phyloP scores from a whole-genome alignment of 2,329 filamentous ascomycete species.

The Fusarium dimerum region DNA sequence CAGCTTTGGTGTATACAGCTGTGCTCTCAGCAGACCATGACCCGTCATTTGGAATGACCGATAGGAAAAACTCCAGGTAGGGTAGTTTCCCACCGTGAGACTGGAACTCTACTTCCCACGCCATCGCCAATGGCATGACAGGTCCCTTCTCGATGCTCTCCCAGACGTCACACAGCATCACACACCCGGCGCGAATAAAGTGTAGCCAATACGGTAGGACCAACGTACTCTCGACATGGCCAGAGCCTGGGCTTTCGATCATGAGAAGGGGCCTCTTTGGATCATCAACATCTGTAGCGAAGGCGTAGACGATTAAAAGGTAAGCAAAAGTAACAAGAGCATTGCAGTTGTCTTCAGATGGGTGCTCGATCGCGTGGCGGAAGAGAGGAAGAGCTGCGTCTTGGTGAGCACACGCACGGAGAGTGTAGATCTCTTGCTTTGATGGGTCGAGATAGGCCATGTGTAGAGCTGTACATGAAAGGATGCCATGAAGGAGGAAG shows the following conservation, averaged over 20 bases:
- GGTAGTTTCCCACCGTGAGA: not conserved
- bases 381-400: conserved; percentile 6
- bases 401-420: conserved; percentile 3
- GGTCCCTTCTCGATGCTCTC: conserved; percentile 7
- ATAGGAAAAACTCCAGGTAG: no score
- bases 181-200: conserved; percentile 9
- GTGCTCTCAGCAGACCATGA: no score
- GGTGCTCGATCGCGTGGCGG: conserved; percentile 1
- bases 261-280: not conserved
- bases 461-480: conserved; percentile 12
- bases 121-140: not conserved
- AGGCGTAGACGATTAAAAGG: conserved; percentile 7
- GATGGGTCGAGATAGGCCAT: conserved; percentile 1
- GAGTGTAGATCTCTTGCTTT: not conserved
- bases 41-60: no score
- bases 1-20: not conserved
- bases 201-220: conserved; percentile 3
- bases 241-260: not conserved
- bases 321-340: conserved; percentile 6
- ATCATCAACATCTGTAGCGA: conserved; percentile 2
- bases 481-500: conserved; percentile 6
- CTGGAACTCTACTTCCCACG: conserved; percentile 4
- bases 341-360: conserved; percentile 3
- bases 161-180: conserved; percentile 4
- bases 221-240: not conserved